These are phyloP conservation scores for Eucalyptus pumila DNA, from an alignment of 345 rosid genomes.

Conservation along the genomic window DNA sequence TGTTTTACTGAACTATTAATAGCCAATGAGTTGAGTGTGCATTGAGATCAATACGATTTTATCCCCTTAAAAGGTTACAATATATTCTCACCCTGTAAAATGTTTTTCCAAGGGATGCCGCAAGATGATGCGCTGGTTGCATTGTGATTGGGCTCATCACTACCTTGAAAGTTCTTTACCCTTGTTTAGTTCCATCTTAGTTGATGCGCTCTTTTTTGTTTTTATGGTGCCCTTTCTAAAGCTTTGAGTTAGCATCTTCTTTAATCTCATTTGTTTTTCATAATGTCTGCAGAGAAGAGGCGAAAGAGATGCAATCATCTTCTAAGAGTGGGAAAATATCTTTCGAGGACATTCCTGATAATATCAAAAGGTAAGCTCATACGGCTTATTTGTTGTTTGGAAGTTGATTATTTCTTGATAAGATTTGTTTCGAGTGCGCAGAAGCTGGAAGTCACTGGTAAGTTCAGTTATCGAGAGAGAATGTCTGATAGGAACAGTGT, in stretches of 20 bases:
- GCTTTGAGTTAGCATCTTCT: neutral
- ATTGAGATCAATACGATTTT: neutral
- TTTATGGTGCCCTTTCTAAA: neutral
- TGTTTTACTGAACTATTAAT: neutral
- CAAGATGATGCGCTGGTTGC: neutral
- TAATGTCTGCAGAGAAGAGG: constrained; percentile 51
- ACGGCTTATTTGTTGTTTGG: neutral
- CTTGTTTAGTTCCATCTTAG: neutral
- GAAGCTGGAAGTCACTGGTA: neutral
- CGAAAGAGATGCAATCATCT: constrained; percentile 31
- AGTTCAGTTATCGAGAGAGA: neutral
- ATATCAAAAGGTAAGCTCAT: constrained; percentile 38
- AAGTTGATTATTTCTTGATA: neutral
- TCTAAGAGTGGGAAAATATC: constrained; percentile 4
- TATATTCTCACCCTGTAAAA: neutral
- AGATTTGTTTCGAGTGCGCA: neutral
- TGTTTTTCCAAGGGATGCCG: neutral
- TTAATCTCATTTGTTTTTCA: neutral
- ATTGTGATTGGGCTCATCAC: neutral
- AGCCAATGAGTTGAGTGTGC: neutral
- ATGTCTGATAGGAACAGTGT: neutral
- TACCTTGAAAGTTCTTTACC: neutral
- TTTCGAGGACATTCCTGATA: constrained; percentile 26
- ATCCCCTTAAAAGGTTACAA: neutral
- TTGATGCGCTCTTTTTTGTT: neutral